These are phyloP conservation scores for Phytophthora meadii DNA, from an alignment of 352 stramenopile species.

Conservation along the genomic window DNA sequence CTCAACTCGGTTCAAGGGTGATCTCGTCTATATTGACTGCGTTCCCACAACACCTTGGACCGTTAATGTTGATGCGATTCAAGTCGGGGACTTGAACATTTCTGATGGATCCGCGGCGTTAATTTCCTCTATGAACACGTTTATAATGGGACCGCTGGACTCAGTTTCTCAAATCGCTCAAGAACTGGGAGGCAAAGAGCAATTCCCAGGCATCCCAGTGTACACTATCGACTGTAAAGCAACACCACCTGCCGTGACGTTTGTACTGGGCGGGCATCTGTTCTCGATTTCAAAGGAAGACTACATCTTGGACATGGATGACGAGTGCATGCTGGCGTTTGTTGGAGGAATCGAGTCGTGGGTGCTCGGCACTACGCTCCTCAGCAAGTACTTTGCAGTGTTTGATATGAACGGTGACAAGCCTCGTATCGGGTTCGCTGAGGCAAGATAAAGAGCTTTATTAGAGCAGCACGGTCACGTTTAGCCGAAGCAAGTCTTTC, in stretches of 20 bases:
- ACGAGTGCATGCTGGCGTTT: conserved; percentile 92
- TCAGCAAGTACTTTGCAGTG: conserved; percentile 5
- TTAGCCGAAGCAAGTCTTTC: conserved; percentile 11
- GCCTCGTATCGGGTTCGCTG: conserved; percentile 2
- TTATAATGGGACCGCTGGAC: conserved; percentile 87
- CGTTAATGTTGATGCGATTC: conserved; percentile 55
- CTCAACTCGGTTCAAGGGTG: conserved; percentile 90
- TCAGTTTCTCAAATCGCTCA: conserved; percentile 79
- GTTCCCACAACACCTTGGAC: conserved; percentile 43
- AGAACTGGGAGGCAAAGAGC: conserved; percentile 71
- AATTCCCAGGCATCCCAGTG: conserved; percentile 83
- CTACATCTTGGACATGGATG: conserved; percentile 74
- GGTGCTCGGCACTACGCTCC: not conserved
- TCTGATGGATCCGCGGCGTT: conserved; percentile 74
- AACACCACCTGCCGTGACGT: conserved; percentile 86
- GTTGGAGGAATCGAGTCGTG: conserved; percentile 56
- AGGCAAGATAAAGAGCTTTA: not conserved
- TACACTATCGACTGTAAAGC: conserved; percentile 92
- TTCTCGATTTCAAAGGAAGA: conserved; percentile 89
- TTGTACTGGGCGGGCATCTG: conserved; percentile 85
- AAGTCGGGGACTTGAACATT: conserved; percentile 47
- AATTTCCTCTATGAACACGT: conserved; percentile 86
- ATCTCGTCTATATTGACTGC: conserved; percentile 86
- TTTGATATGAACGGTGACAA: not conserved
- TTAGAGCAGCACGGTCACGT: conserved; percentile 9